phyloP scores from a whole-genome alignment of 495 filamentous ascomycete species.

The Hypoxylon crocopeplum region DNA sequence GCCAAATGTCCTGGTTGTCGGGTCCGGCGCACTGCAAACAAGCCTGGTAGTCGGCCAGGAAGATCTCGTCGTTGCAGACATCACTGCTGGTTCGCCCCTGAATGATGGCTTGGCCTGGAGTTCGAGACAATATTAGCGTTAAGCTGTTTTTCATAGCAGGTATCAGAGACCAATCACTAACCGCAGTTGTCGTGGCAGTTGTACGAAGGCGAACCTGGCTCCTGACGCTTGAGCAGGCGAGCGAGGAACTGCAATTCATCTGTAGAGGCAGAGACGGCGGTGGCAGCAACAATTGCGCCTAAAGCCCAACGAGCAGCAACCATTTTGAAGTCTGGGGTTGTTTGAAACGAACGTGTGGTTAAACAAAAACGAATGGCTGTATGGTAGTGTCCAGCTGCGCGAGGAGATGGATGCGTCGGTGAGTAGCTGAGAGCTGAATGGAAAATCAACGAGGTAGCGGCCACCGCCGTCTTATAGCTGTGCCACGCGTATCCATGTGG shows the following conservation, averaged over 20 bases:
- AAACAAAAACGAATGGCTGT: constrained; percentile 19
- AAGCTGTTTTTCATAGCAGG: background rate
- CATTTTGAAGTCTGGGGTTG: constrained; percentile 24
- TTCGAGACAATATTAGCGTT: background rate
- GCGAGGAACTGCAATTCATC: constrained; percentile 26
- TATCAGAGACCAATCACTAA: constrained; percentile 27
- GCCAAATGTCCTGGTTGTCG: constrained; percentile 43
- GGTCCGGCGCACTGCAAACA: constrained; percentile 56
- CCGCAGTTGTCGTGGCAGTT: constrained; percentile 60
- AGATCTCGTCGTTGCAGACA: constrained; percentile 51
- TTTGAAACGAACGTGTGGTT: constrained; percentile 17
- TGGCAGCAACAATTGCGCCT: constrained; percentile 21
- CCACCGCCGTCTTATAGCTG: constrained; percentile 19
- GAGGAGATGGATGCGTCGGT: constrained; percentile 2
- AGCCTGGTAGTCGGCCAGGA: constrained; percentile 47
- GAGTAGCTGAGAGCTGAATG: background rate
- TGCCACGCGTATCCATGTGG: background rate
- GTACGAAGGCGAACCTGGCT: constrained; percentile 53
- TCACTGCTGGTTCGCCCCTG: constrained; percentile 38
- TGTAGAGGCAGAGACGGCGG: constrained; percentile 21
- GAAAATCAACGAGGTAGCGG: constrained; percentile 2
- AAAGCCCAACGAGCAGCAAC: constrained; percentile 17
- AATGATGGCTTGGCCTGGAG: constrained; percentile 52
- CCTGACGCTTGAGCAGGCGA: constrained; percentile 44
- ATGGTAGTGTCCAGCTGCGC: background rate